These are phyloP conservation scores for Rhynchospora tenuis DNA, from an alignment of 176 grass and related monocot genomes.

Conservation along the genomic window DNA sequence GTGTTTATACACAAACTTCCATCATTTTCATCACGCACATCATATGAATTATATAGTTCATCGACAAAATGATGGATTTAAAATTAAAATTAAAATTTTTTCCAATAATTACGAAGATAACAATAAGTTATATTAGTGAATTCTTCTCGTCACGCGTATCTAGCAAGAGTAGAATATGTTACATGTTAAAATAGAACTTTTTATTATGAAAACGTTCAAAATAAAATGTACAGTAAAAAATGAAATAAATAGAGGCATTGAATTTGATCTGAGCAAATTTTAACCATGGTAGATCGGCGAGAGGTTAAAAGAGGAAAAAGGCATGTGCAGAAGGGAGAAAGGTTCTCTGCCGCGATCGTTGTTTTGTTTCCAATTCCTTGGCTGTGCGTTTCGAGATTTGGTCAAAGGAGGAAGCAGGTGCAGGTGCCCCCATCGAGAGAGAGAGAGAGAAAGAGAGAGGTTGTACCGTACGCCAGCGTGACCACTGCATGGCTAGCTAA, in stretches of 20 bases:
- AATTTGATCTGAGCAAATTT: neutral
- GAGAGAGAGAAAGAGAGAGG: neutral
- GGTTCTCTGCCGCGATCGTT: neutral
- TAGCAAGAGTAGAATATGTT: too few relatives aligned
- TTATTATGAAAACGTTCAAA: too few relatives aligned
- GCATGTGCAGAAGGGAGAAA: neutral
- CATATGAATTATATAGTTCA: too few relatives aligned
- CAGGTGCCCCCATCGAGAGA: neutral
- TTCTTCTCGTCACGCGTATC: too few relatives aligned
- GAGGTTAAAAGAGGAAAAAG: neutral
- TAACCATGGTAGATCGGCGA: neutral
- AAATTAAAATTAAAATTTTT: too few relatives aligned
- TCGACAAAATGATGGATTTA: too few relatives aligned
- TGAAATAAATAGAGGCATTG: neutral
- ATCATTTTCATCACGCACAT: too few relatives aligned
- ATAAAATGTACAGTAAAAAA: too few relatives aligned
- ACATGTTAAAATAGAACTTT: too few relatives aligned
- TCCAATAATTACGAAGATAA: too few relatives aligned
- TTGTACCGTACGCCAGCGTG: neutral
- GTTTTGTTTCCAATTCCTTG: slow-evolving; percentile 15
- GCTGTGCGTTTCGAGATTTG: neutral
- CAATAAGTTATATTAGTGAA: too few relatives aligned
- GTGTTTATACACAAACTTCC: too few relatives aligned
- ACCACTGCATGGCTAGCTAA: slow-evolving; percentile 8
- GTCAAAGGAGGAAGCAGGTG: slow-evolving; percentile 6